Evolutionary conservation across 306 rosid genomes (phyloP).

Genomic region (Ochetophila trinervis): DNA sequence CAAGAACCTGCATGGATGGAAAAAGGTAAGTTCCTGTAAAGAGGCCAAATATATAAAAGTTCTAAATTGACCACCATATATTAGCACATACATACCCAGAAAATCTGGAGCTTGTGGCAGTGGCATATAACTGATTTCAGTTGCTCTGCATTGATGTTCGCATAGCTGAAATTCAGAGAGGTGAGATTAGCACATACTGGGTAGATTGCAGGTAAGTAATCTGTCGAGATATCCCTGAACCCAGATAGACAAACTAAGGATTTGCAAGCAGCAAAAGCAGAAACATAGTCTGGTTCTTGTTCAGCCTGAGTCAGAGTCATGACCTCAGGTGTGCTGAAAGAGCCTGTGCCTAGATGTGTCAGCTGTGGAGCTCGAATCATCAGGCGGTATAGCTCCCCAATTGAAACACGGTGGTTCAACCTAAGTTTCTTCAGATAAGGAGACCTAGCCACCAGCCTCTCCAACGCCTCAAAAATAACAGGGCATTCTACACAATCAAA

Average conservation of each 20-base stretch:
- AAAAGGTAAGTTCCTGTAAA: slow-evolving; percentile 19
- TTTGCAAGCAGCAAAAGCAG: slow-evolving; percentile 71
- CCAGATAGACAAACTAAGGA: slow-evolving; percentile 88
- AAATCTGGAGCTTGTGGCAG: slow-evolving; percentile 63
- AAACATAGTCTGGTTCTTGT: slow-evolving; percentile 53
- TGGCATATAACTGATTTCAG: slow-evolving; percentile 52
- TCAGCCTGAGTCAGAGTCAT: slow-evolving; percentile 36
- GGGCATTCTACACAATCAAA: slow-evolving; percentile 66
- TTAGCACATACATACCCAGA: slow-evolving; percentile 77
- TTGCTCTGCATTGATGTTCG: slow-evolving; percentile 52
- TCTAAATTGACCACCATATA: slow-evolving; percentile 1
- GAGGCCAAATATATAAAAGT: slow-evolving; percentile 7
- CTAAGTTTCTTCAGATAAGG: slow-evolving; percentile 71
- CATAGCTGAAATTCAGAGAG: slow-evolving; percentile 73
- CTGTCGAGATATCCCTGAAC: slow-evolving; percentile 56
- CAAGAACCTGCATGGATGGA: slow-evolving; percentile 55
- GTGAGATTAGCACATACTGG: slow-evolving; percentile 70
- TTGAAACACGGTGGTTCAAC: slow-evolving; percentile 52
- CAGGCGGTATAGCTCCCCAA: slow-evolving; percentile 51
- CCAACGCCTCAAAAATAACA: slow-evolving; percentile 73
- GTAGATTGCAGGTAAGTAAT: slow-evolving; percentile 54
- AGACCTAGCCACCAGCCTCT: slow-evolving; percentile 72
- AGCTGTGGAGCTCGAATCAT: slow-evolving; percentile 67
- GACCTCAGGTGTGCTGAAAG: slow-evolving; percentile 40
- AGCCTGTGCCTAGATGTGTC: slow-evolving; percentile 77